Evolutionary conservation across 78 protist species (phyloP).

Genomic region (Paulinella micropora): DNA sequence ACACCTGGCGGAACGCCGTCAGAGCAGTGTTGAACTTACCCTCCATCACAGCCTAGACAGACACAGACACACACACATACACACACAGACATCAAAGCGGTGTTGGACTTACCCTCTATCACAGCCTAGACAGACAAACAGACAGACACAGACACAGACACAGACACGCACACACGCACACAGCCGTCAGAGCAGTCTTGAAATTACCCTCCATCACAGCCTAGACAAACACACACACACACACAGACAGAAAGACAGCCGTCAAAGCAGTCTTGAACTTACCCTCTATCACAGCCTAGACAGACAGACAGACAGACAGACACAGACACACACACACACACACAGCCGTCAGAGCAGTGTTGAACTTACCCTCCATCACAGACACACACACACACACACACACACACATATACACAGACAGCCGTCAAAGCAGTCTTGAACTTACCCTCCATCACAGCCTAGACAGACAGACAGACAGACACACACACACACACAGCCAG

Average conservation of each 20-base stretch:
- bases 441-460: conserved; percentile 58
- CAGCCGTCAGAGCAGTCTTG: too few species aligned
- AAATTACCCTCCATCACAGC: conserved; percentile 39
- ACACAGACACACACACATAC: neutral
- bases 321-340: conserved; percentile 75
- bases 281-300: conserved; percentile 45
- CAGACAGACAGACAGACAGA: too few species aligned
- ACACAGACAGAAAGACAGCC: too few species aligned
- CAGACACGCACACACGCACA: conserved; percentile 49
- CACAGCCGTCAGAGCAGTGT: too few species aligned
- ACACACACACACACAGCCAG: too few species aligned
- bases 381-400: neutral
- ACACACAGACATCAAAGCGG: conserved; percentile 34
- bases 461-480: neutral
- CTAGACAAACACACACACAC: neutral
- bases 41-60: conserved; percentile 27
- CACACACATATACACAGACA: too few species aligned
- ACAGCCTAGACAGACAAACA: neutral
- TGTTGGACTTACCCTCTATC: conserved; percentile 67
- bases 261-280: too few species aligned
- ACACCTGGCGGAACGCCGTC: conserved; percentile 15
- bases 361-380: neutral
- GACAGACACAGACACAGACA: neutral
- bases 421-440: conserved; percentile 50
- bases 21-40: conserved; percentile 70